These are phyloP conservation scores for Phytophthora colocasiae DNA, from an alignment of 352 stramenopile species.

Conservation along the genomic window DNA sequence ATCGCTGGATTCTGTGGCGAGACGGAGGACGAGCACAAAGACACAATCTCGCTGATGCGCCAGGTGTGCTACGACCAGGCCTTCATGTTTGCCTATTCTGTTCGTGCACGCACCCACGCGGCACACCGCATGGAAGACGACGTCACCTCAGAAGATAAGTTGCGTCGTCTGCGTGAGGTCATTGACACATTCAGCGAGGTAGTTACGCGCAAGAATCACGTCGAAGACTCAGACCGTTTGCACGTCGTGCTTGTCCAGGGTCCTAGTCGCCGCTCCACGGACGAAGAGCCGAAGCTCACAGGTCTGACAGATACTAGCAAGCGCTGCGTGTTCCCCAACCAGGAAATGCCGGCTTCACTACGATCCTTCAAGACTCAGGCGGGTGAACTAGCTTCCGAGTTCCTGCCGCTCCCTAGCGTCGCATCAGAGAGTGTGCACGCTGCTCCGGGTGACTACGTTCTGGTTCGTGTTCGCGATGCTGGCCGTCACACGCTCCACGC, in stretches of 20 bases:
- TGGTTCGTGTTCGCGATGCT: conserved; percentile 82
- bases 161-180: conserved; percentile 95
- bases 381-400: conserved; percentile 45
- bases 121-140: conserved; percentile 96
- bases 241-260: conserved; percentile 98
- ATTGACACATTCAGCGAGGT: conserved; percentile 95
- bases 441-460: conserved; percentile 80
- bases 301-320: conserved; percentile 91
- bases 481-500: conserved; percentile 86
- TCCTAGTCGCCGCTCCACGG: conserved; percentile 80
- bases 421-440: conserved; percentile 50
- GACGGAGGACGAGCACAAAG: conserved; percentile 96
- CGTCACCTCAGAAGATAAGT: conserved; percentile 94
- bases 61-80: conserved; percentile 95
- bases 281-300: conserved; percentile 79
- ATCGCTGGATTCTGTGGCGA: conserved; percentile 99
- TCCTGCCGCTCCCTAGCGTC: conserved; percentile 52
- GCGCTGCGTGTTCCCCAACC: conserved; percentile 86
- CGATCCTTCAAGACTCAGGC: conserved; percentile 48
- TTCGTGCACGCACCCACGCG: conserved; percentile 96
- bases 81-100: conserved; percentile 99
- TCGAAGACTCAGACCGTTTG: conserved; percentile 92
- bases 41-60: conserved; percentile 92
- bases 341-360: conserved; percentile 59
- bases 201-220: conserved; percentile 91